phyloP scores from a whole-genome alignment of 257 asterid genomes.

The Dorcoceras hygrometricum region DNA sequence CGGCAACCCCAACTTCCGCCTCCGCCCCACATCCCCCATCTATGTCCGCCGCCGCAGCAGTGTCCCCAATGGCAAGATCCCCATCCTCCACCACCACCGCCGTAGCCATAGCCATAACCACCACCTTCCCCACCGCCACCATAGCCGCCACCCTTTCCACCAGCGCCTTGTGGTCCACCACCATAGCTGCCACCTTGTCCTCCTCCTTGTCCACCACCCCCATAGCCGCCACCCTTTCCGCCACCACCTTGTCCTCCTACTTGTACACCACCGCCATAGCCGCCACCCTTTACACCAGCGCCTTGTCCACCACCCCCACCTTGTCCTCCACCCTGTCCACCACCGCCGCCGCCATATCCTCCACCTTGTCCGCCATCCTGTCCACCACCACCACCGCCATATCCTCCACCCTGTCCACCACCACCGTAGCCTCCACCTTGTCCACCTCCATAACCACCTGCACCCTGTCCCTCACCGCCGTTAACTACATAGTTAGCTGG shows the following conservation, averaged over 20 bases:
- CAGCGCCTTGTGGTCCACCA: neutral
- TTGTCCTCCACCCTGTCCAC: neutral
- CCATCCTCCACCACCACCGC: neutral
- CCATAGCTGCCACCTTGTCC: neutral
- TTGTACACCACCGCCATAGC: neutral
- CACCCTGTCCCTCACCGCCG: neutral
- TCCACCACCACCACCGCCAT: neutral
- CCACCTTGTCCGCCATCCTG: neutral
- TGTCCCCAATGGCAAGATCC: conserved; percentile 1
- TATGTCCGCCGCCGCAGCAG: neutral
- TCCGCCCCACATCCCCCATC: neutral
- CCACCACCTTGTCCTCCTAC: neutral
- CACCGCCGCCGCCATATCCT: neutral
- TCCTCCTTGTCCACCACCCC: conserved; percentile 1
- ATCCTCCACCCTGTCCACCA: conserved; percentile 8
- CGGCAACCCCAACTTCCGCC: conserved; percentile 11
- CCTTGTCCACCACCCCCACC: conserved; percentile 1
- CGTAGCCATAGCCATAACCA: neutral
- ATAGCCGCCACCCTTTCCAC: neutral
- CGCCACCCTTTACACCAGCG: conserved; percentile 1
- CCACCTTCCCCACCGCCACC: neutral
- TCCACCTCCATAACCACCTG: neutral
- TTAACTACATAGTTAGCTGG: neutral
- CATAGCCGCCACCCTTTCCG: neutral
- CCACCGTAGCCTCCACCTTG: conserved; percentile 13